A percentile compares a stretch with the other conserved stretches of the same genome.
Conservation (phyloP, 140 eudicot species). For the Ambrosia hybrid region DNA sequence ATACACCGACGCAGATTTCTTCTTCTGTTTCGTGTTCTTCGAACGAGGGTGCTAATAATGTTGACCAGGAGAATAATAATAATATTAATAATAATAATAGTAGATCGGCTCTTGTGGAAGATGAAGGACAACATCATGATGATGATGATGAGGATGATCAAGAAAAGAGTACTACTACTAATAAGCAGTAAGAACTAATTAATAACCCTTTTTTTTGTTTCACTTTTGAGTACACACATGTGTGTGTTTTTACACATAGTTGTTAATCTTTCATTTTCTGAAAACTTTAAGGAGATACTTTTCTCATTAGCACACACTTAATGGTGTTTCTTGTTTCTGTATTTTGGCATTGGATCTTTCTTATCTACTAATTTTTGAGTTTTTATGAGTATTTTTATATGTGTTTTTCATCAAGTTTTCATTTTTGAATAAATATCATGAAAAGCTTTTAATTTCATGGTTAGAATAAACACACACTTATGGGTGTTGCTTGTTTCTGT, state of each 20-base stretch:
- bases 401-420: too few species aligned
- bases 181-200: constrained; percentile 48
- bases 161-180: constrained; percentile 49
- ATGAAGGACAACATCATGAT: constrained; percentile 27
- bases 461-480: neutral
- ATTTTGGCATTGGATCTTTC: too few species aligned
- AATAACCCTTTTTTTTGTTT: constrained; percentile 1
- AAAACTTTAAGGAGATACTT: neutral
- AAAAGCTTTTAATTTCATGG: too few species aligned
- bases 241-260: constrained; percentile 4
- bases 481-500: constrained; percentile 2
- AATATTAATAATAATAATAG: neutral
- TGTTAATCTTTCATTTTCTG: too few species aligned
- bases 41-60: constrained; percentile 50
- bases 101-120: constrained; percentile 29
- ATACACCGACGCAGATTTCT: constrained; percentile 54
- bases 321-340: neutral
- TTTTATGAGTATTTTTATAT: too few species aligned
- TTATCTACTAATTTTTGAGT: too few species aligned
- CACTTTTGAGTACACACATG: constrained; percentile 1
- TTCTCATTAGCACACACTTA: constrained; percentile 20
- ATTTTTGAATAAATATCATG: too few species aligned
- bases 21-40: constrained; percentile 70
- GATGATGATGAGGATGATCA: constrained; percentile 39
- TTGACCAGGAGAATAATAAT: constrained; percentile 34